Conservation (phyloP, 2,329 filamentous ascomycete genomes). For the Cryphonectria carpinicola region DNA sequence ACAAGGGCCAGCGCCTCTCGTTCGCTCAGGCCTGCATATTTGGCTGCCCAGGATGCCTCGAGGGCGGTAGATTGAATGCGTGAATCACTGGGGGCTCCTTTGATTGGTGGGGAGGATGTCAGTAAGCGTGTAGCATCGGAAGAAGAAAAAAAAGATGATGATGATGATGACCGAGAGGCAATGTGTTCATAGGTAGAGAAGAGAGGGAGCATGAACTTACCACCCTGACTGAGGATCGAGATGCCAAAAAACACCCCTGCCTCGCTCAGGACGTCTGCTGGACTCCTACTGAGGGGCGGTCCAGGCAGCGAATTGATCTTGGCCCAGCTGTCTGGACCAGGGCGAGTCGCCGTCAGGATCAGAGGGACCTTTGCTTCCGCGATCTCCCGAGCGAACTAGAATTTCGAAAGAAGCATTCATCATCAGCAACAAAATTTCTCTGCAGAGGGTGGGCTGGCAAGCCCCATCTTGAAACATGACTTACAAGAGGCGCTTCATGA, state of each 20-base stretch:
- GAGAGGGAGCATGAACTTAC: not conserved
- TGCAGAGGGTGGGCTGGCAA: not conserved
- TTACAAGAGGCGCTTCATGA: constrained; percentile 43
- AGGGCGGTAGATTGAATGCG: constrained; percentile 45
- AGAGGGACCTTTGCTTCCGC: constrained; percentile 45
- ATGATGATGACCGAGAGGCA: not conserved
- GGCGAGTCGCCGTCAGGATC: constrained; percentile 46
- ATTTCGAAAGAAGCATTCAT: not conserved
- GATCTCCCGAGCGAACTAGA: constrained; percentile 44
- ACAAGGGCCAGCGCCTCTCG: constrained; percentile 43
- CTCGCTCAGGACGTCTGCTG: constrained; percentile 44
- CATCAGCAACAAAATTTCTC: not conserved
- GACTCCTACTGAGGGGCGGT: constrained; percentile 45
- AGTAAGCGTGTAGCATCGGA: not conserved
- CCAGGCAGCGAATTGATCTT: constrained; percentile 44
- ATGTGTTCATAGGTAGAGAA: not conserved
- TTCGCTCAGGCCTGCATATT: constrained; percentile 43
- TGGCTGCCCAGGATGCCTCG: constrained; percentile 46
- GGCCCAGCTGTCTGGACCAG: constrained; percentile 41
- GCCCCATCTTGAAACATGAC: not conserved
- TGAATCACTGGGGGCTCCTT: constrained; percentile 38
- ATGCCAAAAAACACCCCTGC: constrained; percentile 45
- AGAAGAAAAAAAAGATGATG: not conserved
- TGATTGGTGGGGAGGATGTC: constrained; percentile 1
- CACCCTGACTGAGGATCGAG: constrained; percentile 36